phyloP scores from a whole-genome alignment of 2,329 filamentous ascomycete species.

The Neospermospora avenae region DNA sequence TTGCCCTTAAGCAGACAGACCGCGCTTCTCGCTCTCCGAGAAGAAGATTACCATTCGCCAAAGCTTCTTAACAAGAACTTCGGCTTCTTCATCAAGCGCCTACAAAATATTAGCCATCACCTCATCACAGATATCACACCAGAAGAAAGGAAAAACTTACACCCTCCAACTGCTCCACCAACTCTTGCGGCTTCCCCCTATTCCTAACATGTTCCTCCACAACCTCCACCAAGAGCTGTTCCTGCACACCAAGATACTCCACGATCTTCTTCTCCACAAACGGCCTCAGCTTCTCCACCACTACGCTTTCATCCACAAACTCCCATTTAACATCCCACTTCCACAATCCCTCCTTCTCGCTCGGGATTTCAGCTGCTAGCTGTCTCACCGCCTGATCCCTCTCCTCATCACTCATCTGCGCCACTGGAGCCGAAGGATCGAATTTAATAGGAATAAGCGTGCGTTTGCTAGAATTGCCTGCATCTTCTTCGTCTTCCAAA shows the following conservation, averaged over 20 bases:
- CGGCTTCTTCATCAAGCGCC: constrained; percentile 92
- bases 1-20: constrained; percentile 59
- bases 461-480: constrained; percentile 64
- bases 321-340: constrained; percentile 93
- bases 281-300: constrained; percentile 82
- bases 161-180: constrained; percentile 82
- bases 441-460: constrained; percentile 81
- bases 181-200: constrained; percentile 68
- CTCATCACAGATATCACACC: not conserved
- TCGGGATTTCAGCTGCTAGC: constrained; percentile 86
- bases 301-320: constrained; percentile 74
- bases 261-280: constrained; percentile 99
- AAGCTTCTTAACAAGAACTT: constrained; percentile 90
- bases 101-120: constrained; percentile 42
- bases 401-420: constrained; percentile 80
- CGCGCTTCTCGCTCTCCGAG: constrained; percentile 88
- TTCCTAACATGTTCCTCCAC: constrained; percentile 83
- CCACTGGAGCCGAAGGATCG: constrained; percentile 61
- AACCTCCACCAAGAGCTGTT: constrained; percentile 90
- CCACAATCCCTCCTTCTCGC: constrained; percentile 83
- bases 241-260: constrained; percentile 92
- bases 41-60: constrained; percentile 99
- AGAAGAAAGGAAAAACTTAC: constrained; percentile 48
- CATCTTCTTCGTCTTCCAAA: constrained; percentile 90
- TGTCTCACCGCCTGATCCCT: constrained; percentile 76